Evolutionary conservation across 805 yeast genomes (phyloP).

Genomic region (Cyberlindnera meyerae): DNA sequence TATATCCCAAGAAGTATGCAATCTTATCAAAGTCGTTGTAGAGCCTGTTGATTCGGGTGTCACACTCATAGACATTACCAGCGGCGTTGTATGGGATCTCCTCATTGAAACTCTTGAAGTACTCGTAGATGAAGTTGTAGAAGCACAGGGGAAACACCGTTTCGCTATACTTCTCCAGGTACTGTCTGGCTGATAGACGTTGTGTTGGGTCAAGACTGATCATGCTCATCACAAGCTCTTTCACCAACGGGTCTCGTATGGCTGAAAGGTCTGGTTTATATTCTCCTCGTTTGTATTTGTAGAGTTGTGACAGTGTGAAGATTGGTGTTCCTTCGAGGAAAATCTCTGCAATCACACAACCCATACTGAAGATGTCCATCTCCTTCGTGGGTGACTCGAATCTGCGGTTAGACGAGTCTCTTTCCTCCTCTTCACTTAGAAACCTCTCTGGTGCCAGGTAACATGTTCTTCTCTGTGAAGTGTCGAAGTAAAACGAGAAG

Average conservation of each 20-base stretch:
- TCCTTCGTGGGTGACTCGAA: constrained; percentile 40
- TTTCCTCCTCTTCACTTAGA: constrained; percentile 24
- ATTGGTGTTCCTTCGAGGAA: constrained; percentile 82
- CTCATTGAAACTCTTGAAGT: constrained; percentile 41
- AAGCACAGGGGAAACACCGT: constrained; percentile 63
- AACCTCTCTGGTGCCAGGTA: constrained; percentile 95
- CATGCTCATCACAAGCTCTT: constrained; percentile 57
- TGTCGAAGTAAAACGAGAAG: constrained; percentile 88
- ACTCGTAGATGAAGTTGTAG: constrained; percentile 65
- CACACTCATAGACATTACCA: constrained; percentile 39
- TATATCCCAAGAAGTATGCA: constrained; percentile 36
- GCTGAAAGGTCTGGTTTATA: constrained; percentile 57
- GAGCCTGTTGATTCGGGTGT: constrained; percentile 54
- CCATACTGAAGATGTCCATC: constrained; percentile 81
- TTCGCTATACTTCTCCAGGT: constrained; percentile 47
- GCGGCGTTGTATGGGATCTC: constrained; percentile 14
- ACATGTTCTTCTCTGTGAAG: constrained; percentile 80
- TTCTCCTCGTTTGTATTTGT: constrained; percentile 71
- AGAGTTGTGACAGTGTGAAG: constrained; percentile 81
- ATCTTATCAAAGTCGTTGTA: constrained; percentile 54
- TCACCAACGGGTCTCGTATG: constrained; percentile 46
- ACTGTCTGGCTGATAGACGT: constrained; percentile 50
- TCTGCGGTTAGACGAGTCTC: constrained; percentile 6
- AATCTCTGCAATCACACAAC: constrained; percentile 88
- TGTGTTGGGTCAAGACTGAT: constrained; percentile 56